phyloP scores from a whole-genome alignment of 2,329 filamentous ascomycete species.

The Trichoderma sp. region DNA sequence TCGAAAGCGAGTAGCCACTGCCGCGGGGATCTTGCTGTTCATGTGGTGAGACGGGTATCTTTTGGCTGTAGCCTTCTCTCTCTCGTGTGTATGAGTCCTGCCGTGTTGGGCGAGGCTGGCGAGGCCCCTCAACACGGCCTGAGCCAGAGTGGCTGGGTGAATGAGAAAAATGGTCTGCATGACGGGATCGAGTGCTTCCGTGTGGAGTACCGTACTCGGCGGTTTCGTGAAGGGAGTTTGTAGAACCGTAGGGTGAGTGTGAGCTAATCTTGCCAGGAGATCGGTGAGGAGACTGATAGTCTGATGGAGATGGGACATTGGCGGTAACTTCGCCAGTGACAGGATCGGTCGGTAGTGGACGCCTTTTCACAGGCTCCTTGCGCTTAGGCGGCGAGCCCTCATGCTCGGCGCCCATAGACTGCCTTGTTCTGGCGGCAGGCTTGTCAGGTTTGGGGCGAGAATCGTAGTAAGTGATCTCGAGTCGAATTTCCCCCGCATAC shows the following conservation, averaged over 20 bases:
- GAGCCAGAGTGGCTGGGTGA: constrained; percentile 33
- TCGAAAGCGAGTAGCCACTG: constrained; percentile 38
- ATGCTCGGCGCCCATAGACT: constrained; percentile 41
- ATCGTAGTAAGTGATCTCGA: constrained; percentile 97
- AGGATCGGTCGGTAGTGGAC: constrained; percentile 82
- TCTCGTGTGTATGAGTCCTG: constrained; percentile 43
- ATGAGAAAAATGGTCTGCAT: constrained; percentile 45
- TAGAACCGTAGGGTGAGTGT: constrained; percentile 49
- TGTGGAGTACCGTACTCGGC: constrained; percentile 54
- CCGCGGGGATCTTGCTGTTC: constrained; percentile 46
- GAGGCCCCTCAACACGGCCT: constrained; percentile 34
- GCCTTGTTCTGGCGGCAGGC: constrained; percentile 59
- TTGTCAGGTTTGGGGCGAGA: constrained; percentile 80
- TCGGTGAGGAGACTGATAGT: constrained; percentile 53
- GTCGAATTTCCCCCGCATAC: constrained; percentile 91
- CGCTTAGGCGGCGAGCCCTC: constrained; percentile 49
- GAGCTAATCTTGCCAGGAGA: constrained; percentile 48
- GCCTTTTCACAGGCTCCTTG: constrained; percentile 72
- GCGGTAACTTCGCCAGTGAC: constrained; percentile 58
- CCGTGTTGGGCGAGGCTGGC: constrained; percentile 41
- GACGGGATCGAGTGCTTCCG: constrained; percentile 38
- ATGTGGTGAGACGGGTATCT: constrained; percentile 39
- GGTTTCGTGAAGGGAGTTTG: constrained; percentile 57
- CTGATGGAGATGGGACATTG: constrained; percentile 36
- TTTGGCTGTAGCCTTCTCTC: constrained; percentile 42